Evolutionary conservation across 2,329 filamentous ascomycete species (phyloP).

Genomic region (Cladosporium velox): DNA sequence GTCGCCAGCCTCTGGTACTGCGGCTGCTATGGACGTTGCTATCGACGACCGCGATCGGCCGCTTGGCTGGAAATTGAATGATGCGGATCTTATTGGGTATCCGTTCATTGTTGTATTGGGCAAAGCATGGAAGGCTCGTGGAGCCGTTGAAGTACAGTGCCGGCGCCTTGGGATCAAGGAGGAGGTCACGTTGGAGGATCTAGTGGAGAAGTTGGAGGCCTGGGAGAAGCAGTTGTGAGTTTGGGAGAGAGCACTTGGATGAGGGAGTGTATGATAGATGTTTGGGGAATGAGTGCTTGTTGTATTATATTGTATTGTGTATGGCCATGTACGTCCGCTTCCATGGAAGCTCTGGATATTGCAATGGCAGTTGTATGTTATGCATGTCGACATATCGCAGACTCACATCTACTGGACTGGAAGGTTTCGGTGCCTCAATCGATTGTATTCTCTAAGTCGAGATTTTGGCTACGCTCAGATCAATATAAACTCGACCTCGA

Average conservation of each 20-base stretch:
- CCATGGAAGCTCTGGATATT: neutral
- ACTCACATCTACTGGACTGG: too few species aligned
- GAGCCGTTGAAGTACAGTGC: conserved; percentile 76
- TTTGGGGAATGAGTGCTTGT: neutral
- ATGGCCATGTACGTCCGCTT: neutral
- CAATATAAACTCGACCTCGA: neutral
- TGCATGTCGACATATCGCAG: neutral
- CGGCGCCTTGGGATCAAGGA: conserved; percentile 65
- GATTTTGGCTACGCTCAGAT: neutral
- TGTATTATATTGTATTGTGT: neutral
- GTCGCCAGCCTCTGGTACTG: neutral
- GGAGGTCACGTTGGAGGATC: conserved; percentile 39
- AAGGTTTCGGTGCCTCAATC: too few species aligned
- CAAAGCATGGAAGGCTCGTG: conserved; percentile 61
- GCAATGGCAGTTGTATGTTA: neutral
- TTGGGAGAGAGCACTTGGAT: neutral
- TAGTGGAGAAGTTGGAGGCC: conserved; percentile 5
- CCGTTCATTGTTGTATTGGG: conserved; percentile 81
- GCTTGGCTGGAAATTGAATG: conserved; percentile 82
- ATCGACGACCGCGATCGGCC: conserved; percentile 69
- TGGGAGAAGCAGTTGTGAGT: neutral
- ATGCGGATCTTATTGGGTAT: conserved; percentile 88
- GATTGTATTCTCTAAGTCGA: neutral
- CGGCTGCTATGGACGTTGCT: conserved; percentile 57
- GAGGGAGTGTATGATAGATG: neutral